phyloP scores from a whole-genome alignment of 495 filamentous ascomycete species.

The Penicillium paradoxum region DNA sequence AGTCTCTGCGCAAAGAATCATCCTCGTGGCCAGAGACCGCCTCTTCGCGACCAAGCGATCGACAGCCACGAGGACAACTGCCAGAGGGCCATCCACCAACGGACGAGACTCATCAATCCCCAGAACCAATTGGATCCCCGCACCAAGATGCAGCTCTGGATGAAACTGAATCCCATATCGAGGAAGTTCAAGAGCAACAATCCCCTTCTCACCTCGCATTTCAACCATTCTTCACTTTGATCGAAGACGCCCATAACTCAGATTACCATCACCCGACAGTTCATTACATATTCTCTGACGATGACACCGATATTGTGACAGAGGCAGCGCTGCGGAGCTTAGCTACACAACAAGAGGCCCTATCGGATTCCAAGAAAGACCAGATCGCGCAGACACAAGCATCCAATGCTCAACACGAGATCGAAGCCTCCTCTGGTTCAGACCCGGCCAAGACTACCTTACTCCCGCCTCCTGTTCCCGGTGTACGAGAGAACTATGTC shows the following conservation, averaged over 20 bases:
- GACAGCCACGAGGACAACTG: conserved; percentile 8
- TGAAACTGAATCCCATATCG: conserved; percentile 2
- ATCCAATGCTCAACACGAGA: conserved; percentile 6
- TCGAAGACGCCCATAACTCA: conserved; percentile 42
- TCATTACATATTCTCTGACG: conserved; percentile 87
- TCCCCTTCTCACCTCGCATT: conserved; percentile 23
- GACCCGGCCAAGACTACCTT: conserved; percentile 22
- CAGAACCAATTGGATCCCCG: conserved; percentile 2
- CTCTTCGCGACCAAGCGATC: conserved; percentile 24
- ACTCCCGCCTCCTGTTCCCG: conserved; percentile 37
- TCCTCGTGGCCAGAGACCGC: conserved; percentile 1
- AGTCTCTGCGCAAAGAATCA: conserved; percentile 19
- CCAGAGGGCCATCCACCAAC: conserved; percentile 14
- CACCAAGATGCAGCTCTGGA: conserved; percentile 10
- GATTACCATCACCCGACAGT: conserved; percentile 70
- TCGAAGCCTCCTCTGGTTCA: conserved; percentile 12
- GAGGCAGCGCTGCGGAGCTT: conserved; percentile 45
- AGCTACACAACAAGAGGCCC: conserved; percentile 27
- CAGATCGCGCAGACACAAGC: conserved; percentile 3
- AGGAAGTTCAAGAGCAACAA: conserved; percentile 7
- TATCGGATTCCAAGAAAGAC: conserved; percentile 14
- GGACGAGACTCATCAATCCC: conserved; percentile 6
- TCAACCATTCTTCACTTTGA: conserved; percentile 51
- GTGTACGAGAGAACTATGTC: conserved; percentile 40
- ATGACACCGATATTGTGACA: conserved; percentile 61